phyloP scores from a whole-genome alignment of 495 filamentous ascomycete genomes.

The Aspergillus haitiensis region DNA sequence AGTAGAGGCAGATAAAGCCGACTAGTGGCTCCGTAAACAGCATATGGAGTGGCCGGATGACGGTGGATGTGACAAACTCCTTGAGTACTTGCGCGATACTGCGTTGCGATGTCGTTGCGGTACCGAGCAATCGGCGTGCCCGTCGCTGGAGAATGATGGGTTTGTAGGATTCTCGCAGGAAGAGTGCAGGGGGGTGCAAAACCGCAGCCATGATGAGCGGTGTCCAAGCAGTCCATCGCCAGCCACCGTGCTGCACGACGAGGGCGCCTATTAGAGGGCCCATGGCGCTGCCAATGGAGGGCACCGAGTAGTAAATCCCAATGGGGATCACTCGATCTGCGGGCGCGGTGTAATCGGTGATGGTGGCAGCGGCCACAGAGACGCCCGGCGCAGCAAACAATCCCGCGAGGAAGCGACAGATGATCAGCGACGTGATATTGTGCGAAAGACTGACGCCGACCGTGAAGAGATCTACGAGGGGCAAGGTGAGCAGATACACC shows the following conservation, averaged over 20 bases:
- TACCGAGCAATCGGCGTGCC: constrained; percentile 13
- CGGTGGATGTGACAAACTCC: constrained; percentile 28
- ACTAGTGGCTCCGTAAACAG: constrained; percentile 64
- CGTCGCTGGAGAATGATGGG: constrained; percentile 45
- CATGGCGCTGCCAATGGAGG: constrained; percentile 51
- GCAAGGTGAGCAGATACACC: constrained; percentile 55
- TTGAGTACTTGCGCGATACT: constrained; percentile 48
- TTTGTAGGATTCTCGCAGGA: constrained; percentile 54
- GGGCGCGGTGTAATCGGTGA: constrained; percentile 24
- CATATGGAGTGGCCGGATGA: constrained; percentile 55
- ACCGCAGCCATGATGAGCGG: constrained; percentile 29
- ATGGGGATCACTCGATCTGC: constrained; percentile 18
- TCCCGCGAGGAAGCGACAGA: constrained; percentile 64
- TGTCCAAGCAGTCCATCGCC: constrained; percentile 57
- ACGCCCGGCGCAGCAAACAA: constrained; percentile 34
- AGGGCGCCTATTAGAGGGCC: constrained; percentile 64
- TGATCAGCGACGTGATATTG: constrained; percentile 54
- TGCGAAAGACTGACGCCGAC: constrained; percentile 60
- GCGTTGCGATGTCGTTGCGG: constrained; percentile 42
- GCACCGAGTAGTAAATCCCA: constrained; percentile 40
- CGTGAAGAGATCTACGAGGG: constrained; percentile 60
- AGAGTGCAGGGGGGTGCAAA: constrained; percentile 33
- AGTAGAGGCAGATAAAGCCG: constrained; percentile 50
- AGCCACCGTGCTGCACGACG: constrained; percentile 54
- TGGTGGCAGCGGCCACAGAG: constrained; percentile 25